Conservation (phyloP, 1,139 yeast species). For the Yamadazyma taylorii region DNA sequence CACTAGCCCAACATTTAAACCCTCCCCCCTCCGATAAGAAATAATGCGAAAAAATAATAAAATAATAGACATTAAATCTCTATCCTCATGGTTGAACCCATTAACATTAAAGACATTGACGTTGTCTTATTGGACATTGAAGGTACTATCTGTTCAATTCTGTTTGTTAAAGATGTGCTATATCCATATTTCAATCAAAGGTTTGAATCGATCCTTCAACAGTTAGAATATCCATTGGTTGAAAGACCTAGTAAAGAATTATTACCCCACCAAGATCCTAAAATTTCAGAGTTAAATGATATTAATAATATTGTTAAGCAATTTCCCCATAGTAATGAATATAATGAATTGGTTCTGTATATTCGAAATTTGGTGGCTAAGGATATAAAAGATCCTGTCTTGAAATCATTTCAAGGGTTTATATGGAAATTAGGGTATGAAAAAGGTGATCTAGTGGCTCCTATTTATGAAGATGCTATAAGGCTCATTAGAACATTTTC, state of each 20-base stretch:
- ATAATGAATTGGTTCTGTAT: conserved; percentile 38
- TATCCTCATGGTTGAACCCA: too few relatives aligned
- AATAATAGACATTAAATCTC: too few relatives aligned
- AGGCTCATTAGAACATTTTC: conserved; percentile 47
- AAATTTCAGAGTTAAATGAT: conserved; percentile 9
- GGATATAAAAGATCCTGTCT: conserved; percentile 76
- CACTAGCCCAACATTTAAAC: too few relatives aligned
- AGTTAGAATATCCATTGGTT: conserved; percentile 35
- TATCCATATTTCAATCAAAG: conserved; percentile 50
- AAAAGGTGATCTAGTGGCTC: conserved; percentile 72
- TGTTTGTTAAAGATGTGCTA: conserved; percentile 75
- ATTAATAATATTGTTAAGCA: conserved; percentile 34
- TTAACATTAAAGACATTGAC: neutral
- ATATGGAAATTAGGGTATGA: conserved; percentile 83
- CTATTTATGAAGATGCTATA: conserved; percentile 74
- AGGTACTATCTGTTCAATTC: conserved; percentile 89
- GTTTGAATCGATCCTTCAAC: conserved; percentile 24
- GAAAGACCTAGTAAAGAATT: conserved; percentile 1
- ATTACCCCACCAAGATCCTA: neutral
- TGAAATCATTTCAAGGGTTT: conserved; percentile 79
- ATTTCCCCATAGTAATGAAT: conserved; percentile 33
- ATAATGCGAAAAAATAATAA: too few relatives aligned
- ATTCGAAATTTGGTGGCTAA: conserved; percentile 44
- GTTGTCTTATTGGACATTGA: conserved; percentile 62
- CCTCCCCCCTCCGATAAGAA: too few relatives aligned